Base-by-base conservation (phyloP, 441 rosid genomes). In the Capsella rubella region DNA sequence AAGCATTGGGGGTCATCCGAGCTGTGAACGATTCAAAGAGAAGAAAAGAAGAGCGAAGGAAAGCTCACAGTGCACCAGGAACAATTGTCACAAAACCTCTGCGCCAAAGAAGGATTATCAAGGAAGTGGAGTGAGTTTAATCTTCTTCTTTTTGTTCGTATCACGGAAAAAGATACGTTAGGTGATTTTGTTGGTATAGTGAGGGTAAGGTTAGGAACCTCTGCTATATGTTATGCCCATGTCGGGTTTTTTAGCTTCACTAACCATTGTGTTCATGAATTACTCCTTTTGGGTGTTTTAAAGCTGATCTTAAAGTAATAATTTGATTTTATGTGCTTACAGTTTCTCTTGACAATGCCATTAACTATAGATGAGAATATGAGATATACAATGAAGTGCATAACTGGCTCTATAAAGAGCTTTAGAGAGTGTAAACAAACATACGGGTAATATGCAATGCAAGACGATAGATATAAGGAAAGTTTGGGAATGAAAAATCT, bases 31-130 rank as follows among this genome's bases (percentile, higher is more conserved):
- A 91, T 31, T 85, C 96, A 1, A 85, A 86, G 79, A 91, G 82
- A 75, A 87, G 78, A 82, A 95, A 93, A 85, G 90, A 84, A 14
- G 88, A 84, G 18, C 85, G 88, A 66, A 86, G 89, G 74, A 93
- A 83, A 85, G 97, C 94, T 64, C 97, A 93, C 74, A 93, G 96
- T 79, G 89, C 97, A 53, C 94, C 93, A 2, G 98, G 99, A 80
- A 85, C 88, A 58, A 46, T 83, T 16, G 77, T 81, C 7, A 76
- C 83, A 4, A 43, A 75, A 74, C 89, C 94, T 11, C 49, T 85
- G 45, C 95, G 97, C 12, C 82, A 80, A 76, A 84, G 88, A 67
- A 93, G 90, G 76, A 90, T 93, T 83, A 84, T 93, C 72, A 86
- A 84, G 80, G 97, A 91, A 83, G 79, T 87, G 53, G 97, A 93